Evolutionary conservation across 495 filamentous ascomycete species (phyloP), one percentile per base, ranked within the genome.

Genomic region (Rhypophila decipiens): DNA sequence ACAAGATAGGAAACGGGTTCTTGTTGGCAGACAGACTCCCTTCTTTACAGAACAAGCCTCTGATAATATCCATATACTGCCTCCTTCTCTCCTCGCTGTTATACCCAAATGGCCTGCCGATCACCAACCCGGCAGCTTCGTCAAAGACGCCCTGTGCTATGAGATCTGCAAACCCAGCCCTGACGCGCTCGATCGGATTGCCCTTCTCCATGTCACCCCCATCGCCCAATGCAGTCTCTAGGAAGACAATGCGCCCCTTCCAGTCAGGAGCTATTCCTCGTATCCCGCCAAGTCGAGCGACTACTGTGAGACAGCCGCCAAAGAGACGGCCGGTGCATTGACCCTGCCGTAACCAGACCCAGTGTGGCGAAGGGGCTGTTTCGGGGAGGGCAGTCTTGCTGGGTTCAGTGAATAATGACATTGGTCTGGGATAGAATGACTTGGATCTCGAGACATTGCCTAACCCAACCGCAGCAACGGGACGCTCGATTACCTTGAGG

Each of bases 141-240:
- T 67, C 59, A 20, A 65, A 64, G 1, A 64, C 48, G 10, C 66
- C 66, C 15, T 55, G 44, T 8, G 62, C 61, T 5, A 64, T 56
- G 1, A 67, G 47, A 46, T 69, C 66, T 9, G 53, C 63, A 29
- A 69, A 51, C 2, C 42, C 51, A 1, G 53, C 52, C 29, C 44
- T 50, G 13, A 64, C 48, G 12, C 52, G 46, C 7, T 15, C 21
- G 10, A 61, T 43, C n/a, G 55, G 58, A 9, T 53, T 53, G 2
- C 58, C 52, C 4, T 47, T 39, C 13, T 31, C 27, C 11, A 23
- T 39, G 1, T 29, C 13, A 21, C 57, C 17, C 18, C 18, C 52
- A 13, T 65, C 62, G 23, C 44, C 57, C 23, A 42, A 34, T 5
- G 65, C 49, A 4, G 57, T 60, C 54, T 66, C 65, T 24, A 68